Base-by-base conservation (phyloP, 805 yeast genomes). In the Kurtzmaniella cleridarum region DNA sequence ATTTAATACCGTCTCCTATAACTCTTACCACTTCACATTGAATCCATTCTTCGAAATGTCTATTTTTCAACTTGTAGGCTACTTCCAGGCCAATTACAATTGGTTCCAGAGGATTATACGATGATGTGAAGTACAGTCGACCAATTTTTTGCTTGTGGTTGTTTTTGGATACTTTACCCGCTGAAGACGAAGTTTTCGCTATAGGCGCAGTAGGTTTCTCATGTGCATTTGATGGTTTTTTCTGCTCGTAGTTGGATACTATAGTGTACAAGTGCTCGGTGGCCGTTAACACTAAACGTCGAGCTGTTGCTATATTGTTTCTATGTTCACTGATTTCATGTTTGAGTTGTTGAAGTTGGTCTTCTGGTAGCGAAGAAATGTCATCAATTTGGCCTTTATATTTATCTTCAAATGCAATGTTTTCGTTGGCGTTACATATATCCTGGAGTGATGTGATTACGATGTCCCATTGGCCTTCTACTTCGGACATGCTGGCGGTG, bases 11-110 rank as follows among this genome's bases (percentile, higher is more conserved):
- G 47, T 87, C 95, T 1, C 78, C 77, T n/a, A 79, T 61, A 3
- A 91, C 79, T 48, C 77, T 79, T 20, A 81, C 75, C 12, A 93
- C 95, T 53, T 84, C 88, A 64, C 98, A 93, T 57, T 87, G 96
- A 49, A 93, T 88, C 98, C 98, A 93, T 55, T 91, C 98, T 36
- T 83, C 90, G n/a, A 77, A 71, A 34, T 81, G 83, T 30, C 83
- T 71, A 50, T 76, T 80, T 43, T 73, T 73, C 17, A 89, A 74
- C 55, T 82, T 81, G 64, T 82, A 91, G 1, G 97, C 98, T 0
- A 93, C 96, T 49, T 86, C 95, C 0, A 93, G 76, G 1, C 91
- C 90, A 1, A 84, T 63, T 2, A 55, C 48, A 4, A 81, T 66
- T 0, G 81, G 77, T 28, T 74, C 84, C 20, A 71, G 67, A 1